Conservation (phyloP, 352 stramenopile species). For the Peronospora belbahrii region DNA sequence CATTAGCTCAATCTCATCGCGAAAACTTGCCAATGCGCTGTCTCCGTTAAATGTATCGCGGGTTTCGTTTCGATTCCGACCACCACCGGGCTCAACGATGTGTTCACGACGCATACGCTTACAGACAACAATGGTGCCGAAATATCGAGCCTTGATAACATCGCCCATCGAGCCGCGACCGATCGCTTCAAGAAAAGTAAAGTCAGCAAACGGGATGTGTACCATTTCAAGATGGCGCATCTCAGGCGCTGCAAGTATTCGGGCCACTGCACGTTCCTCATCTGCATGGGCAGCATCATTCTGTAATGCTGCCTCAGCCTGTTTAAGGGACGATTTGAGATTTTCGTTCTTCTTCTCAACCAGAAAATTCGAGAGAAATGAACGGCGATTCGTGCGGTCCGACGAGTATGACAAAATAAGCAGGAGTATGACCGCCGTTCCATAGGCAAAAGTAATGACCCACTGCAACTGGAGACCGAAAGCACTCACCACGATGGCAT, state of each 20-base stretch:
- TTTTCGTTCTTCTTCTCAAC: slow-evolving; percentile 84
- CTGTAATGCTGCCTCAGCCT: slow-evolving; percentile 75
- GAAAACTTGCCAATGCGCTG: slow-evolving; percentile 61
- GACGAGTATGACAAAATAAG: slow-evolving; percentile 74
- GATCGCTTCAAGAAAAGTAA: slow-evolving; percentile 77
- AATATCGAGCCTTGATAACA: slow-evolving; percentile 85
- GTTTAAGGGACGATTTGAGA: slow-evolving; percentile 65
- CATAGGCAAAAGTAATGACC: slow-evolving; percentile 54
- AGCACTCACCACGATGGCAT: slow-evolving; percentile 44
- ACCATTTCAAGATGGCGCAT: slow-evolving; percentile 74
- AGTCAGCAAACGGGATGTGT: slow-evolving; percentile 76
- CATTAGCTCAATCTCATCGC: slow-evolving; percentile 84
- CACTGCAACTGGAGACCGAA: slow-evolving; percentile 59
- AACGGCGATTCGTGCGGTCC: slow-evolving; percentile 69
- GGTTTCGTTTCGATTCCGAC: slow-evolving; percentile 13
- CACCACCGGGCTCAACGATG: slow-evolving; percentile 41
- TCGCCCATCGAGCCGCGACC: slow-evolving; percentile 75
- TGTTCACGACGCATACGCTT: slow-evolving; percentile 83
- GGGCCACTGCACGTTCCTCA: slow-evolving; percentile 62
- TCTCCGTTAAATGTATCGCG: slow-evolving; percentile 16
- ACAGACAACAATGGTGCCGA: slow-evolving; percentile 82
- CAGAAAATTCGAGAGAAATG: slow-evolving; percentile 75
- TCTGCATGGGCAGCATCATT: slow-evolving; percentile 69
- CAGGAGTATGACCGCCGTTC: slow-evolving; percentile 59
- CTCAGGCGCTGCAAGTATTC: slow-evolving; percentile 56